A percentile compares a stretch with the other conserved stretches of the same genome.
phyloP scores from a whole-genome alignment of 768 basidiomycete genomes.

The Thelephora ganbajun region DNA sequence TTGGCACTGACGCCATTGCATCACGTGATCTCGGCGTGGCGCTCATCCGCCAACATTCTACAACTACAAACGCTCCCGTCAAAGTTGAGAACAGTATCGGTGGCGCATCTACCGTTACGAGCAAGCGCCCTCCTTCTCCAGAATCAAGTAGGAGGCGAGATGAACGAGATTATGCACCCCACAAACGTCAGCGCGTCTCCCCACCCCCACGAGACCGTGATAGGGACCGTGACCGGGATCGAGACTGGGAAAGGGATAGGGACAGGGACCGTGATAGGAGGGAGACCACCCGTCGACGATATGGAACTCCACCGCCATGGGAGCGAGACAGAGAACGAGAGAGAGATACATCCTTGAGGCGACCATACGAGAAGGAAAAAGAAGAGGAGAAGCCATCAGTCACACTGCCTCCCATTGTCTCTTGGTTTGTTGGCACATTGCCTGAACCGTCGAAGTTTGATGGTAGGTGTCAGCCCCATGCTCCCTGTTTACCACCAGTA shows the following conservation, averaged over 20 bases:
- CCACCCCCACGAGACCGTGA: constrained; percentile 6
- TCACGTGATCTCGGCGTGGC: constrained; percentile 79
- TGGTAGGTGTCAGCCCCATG: constrained; percentile 36
- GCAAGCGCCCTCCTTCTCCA: constrained; percentile 19
- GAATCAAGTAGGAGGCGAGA: constrained; percentile 4
- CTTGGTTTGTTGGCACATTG: constrained; percentile 76
- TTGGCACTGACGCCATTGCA: constrained; percentile 80
- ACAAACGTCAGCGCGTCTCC: constrained; percentile 20
- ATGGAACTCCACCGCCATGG: constrained; percentile 8
- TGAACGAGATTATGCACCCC: constrained; percentile 2
- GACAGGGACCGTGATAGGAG: constrained; percentile 32
- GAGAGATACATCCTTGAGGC: constrained; percentile 25
- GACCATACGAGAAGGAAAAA: constrained; percentile 27
- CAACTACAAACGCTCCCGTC: constrained; percentile 7
- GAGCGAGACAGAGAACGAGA: constrained; percentile 29
- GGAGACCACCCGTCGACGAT: no score
- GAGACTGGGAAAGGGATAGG: constrained; percentile 13
- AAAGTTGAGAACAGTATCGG: constrained; percentile 8
- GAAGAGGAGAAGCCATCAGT: constrained; percentile 35
- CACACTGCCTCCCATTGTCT: constrained; percentile 36
- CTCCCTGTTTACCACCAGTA: constrained; percentile 1
- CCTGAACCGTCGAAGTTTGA: constrained; percentile 68
- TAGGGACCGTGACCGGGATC: no score
- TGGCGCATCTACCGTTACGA: constrained; percentile 19
- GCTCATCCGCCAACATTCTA: constrained; percentile 20